Evolutionary conservation across 352 stramenopile species (phyloP).

Genomic region (Pythium brachiatum): DNA sequence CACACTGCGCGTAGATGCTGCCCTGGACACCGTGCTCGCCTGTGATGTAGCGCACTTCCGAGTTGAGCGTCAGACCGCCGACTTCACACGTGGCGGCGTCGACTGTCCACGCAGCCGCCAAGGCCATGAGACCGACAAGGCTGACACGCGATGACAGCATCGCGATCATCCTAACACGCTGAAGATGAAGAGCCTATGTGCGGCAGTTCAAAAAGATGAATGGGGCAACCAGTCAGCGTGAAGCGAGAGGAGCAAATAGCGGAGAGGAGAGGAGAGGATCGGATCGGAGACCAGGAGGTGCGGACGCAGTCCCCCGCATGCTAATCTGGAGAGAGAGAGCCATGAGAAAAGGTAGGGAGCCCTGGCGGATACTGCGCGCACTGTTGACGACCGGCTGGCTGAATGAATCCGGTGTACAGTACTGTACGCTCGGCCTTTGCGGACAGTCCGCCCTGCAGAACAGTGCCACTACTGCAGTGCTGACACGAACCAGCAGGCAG

Average conservation of each 20-base stretch:
- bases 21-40: conserved; percentile 29
- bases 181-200: background rate
- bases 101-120: background rate
- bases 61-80: conserved; percentile 15
- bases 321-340: background rate
- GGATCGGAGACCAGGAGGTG: background rate
- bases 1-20: conserved; percentile 45
- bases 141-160: background rate
- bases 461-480: no score
- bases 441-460: no score
- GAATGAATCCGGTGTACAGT: background rate
- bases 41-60: conserved; percentile 34
- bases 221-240: background rate
- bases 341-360: background rate
- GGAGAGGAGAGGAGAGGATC: background rate
- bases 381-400: background rate
- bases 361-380: background rate
- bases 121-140: background rate
- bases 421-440: background rate
- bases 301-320: background rate
- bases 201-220: conserved; percentile 4
- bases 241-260: background rate
- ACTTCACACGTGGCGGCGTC: conserved; percentile 13
- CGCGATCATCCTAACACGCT: background rate
- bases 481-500: no score